phyloP scores from a whole-genome alignment of 179 eudicot species.

The Patellifolia procumbens region DNA sequence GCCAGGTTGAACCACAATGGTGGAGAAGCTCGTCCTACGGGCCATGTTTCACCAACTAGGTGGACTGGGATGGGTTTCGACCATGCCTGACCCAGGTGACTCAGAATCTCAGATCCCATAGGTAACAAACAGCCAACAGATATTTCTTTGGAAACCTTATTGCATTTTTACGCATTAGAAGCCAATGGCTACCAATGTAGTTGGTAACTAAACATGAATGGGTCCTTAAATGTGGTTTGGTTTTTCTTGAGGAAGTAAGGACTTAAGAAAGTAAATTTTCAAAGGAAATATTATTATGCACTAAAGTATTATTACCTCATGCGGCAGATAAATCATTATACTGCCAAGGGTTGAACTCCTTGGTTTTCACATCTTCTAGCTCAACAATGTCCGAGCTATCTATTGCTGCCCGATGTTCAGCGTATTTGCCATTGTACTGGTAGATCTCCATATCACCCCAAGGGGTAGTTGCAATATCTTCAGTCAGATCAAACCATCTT shows the following conservation, averaged over 20 bases:
- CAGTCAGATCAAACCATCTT: slow-evolving; percentile 46
- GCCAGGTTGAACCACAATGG: no score
- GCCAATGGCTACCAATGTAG: background rate
- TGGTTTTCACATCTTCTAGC: slow-evolving; percentile 36
- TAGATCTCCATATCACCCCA: slow-evolving; percentile 57
- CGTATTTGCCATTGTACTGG: slow-evolving; percentile 46
- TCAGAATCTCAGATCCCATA: background rate
- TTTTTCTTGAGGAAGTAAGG: background rate
- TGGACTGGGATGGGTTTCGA: background rate
- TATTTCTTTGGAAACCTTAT: background rate
- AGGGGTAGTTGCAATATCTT: slow-evolving; percentile 47
- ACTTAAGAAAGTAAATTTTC: background rate
- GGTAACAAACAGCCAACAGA: background rate
- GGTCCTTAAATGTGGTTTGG: background rate
- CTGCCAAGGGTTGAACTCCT: slow-evolving; percentile 57
- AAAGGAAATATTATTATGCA: background rate
- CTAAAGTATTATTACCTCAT: slow-evolving; percentile 26
- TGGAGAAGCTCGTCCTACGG: no score
- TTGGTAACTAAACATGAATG: background rate
- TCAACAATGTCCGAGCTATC: slow-evolving; percentile 34
- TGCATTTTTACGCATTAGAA: background rate
- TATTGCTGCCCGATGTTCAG: slow-evolving; percentile 34
- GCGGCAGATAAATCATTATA: slow-evolving; percentile 35
- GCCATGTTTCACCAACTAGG: no score
- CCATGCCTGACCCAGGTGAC: background rate